phyloP scores from a whole-genome alignment of 331 rosid species.

The Cydonia oblonga region DNA sequence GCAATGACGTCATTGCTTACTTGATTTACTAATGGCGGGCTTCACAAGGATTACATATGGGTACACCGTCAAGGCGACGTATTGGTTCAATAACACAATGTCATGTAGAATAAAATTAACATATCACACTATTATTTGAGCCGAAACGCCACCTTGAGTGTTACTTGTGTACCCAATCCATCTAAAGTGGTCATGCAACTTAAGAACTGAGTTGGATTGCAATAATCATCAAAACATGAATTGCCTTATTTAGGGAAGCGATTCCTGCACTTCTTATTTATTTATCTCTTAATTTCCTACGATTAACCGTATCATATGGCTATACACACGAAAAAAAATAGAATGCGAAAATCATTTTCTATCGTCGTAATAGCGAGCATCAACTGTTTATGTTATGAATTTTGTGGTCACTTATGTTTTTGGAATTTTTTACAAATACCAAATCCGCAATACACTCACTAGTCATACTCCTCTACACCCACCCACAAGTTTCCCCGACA shows the following conservation, averaged over 20 bases:
- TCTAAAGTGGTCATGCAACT: neutral
- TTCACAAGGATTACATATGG: too few relatives aligned
- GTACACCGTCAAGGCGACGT: neutral
- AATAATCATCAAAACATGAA: too few relatives aligned
- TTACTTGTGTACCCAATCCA: neutral
- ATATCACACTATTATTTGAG: too few relatives aligned
- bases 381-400: neutral
- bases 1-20: neutral
- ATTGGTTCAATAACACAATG: too few relatives aligned
- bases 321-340: neutral
- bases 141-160: too few relatives aligned
- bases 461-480: neutral
- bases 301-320: fast-evolving
- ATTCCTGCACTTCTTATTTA: too few relatives aligned
- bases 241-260: too few relatives aligned
- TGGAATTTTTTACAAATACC: neutral
- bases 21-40: too few relatives aligned
- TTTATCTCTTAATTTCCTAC: neutral
- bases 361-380: fast-evolving
- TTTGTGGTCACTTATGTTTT: neutral
- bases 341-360: too few relatives aligned
- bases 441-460: neutral
- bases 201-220: neutral
- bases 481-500: neutral
- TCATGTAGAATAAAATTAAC: too few relatives aligned